Conservation (phyloP, 176 grass and related monocot genomes). For the Luzula sylvatica region DNA sequence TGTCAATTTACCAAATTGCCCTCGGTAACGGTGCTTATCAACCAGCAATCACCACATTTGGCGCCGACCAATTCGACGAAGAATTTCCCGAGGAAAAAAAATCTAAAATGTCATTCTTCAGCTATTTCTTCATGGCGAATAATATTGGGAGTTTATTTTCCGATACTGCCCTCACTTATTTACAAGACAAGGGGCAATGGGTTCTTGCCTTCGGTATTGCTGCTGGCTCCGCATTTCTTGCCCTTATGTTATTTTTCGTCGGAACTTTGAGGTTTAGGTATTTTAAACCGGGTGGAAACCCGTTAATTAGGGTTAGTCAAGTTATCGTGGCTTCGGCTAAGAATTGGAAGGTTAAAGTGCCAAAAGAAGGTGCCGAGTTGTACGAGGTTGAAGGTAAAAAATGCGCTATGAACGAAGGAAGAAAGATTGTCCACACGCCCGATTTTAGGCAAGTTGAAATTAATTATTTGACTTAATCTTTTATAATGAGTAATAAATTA, state of each 20-base stretch:
- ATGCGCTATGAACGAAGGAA: conserved; percentile 7
- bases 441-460: conserved; percentile 26
- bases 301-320: conserved; percentile 30
- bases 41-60: conserved; percentile 33
- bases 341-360: conserved; percentile 25
- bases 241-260: conserved; percentile 13
- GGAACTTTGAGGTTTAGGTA: conserved; percentile 33
- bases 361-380: conserved; percentile 11
- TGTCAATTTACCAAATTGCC: conserved; percentile 47
- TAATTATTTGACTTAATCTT: not conserved
- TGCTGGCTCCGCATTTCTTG: conserved; percentile 8
- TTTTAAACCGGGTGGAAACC: conserved; percentile 27
- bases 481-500: too few species aligned
- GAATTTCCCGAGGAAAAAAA: conserved; percentile 9
- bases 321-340: conserved; percentile 24
- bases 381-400: conserved; percentile 25
- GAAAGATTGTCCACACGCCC: conserved; percentile 36
- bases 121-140: conserved; percentile 48
- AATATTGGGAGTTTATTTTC: conserved; percentile 47
- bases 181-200: conserved; percentile 40
- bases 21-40: conserved; percentile 47
- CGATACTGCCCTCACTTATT: conserved; percentile 31
- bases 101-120: conserved; percentile 56
- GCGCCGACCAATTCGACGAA: conserved; percentile 50
- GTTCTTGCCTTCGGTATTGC: conserved; percentile 31